Percentiles rank a stretch among this genome's conserved stretches.
Conservation (phyloP, 2,329 filamentous ascomycete genomes). For the Aspergillus unguis region DNA sequence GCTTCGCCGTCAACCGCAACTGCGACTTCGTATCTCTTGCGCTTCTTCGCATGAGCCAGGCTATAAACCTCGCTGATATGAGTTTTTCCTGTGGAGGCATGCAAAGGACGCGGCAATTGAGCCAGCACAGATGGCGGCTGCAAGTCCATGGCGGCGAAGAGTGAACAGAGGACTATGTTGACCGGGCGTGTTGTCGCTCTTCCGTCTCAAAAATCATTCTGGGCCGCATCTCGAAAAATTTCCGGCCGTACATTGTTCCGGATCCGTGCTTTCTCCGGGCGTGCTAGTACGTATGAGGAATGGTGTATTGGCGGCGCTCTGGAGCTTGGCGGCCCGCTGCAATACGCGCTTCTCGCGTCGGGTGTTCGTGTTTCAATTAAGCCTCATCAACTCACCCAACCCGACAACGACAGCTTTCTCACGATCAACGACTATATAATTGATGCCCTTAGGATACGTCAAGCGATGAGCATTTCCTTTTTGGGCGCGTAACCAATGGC, state of each 20-base stretch:
- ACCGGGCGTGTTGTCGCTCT: constrained; percentile 15
- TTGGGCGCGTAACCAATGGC: constrained; percentile 31
- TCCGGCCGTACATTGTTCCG: constrained; percentile 32
- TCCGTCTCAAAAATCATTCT: constrained; percentile 18
- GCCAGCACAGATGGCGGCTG: constrained; percentile 44
- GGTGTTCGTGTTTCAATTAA: constrained; percentile 13
- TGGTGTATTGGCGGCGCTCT: constrained; percentile 7
- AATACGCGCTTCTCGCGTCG: constrained; percentile 25
- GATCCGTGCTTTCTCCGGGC: constrained; percentile 1
- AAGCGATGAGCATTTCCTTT: constrained; percentile 23
- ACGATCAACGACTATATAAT: not conserved
- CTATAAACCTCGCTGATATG: constrained; percentile 50
- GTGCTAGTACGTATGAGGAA: not conserved
- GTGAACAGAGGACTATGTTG: constrained; percentile 2
- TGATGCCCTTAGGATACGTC: not conserved
- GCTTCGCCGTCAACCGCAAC: constrained; percentile 60
- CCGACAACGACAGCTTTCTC: not conserved
- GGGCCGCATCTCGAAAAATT: constrained; percentile 34
- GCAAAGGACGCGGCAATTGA: constrained; percentile 45
- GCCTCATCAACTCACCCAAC: constrained; percentile 1
- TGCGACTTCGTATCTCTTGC: constrained; percentile 61
- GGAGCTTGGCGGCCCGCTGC: constrained; percentile 7
- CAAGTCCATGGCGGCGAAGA: constrained; percentile 38
- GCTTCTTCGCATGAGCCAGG: constrained; percentile 54
- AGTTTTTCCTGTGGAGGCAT: constrained; percentile 39